Percentiles rank a stretch among this genome's conserved stretches.
Evolutionary conservation across 768 basidiomycete species (phyloP).

Genomic region (Agaricus sinodeliciosus): DNA sequence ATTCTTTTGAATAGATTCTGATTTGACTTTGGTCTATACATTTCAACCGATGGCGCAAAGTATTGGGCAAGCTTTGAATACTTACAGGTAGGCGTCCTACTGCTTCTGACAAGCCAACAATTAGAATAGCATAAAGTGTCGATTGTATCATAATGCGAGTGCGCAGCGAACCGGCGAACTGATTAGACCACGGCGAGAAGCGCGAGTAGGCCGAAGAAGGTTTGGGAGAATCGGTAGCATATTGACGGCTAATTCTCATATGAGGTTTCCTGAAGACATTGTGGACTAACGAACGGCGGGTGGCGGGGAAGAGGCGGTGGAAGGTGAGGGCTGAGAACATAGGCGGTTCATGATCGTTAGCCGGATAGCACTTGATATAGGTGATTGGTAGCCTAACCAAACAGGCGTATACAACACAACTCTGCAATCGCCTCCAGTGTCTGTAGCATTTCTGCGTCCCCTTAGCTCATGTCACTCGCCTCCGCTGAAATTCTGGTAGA

Average conservation of each 20-base stretch:
- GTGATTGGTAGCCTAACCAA: neutral
- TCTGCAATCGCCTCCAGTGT: neutral
- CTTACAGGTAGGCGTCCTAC: constrained; percentile 18
- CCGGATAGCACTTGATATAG: neutral
- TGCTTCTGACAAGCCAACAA: constrained; percentile 24
- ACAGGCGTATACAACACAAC: constrained; percentile 1
- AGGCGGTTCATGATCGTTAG: neutral
- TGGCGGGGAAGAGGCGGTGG: neutral
- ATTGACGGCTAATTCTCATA: neutral
- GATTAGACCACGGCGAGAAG: constrained; percentile 36
- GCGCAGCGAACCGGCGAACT: constrained; percentile 26
- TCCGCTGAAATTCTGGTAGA: constrained; percentile 31
- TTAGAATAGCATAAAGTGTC: constrained; percentile 26
- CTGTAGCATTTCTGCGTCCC: neutral
- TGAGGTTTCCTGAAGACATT: neutral
- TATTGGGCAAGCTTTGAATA: neutral
- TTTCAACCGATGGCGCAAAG: neutral
- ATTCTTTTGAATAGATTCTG: neutral
- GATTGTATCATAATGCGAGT: constrained; percentile 29
- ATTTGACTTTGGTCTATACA: neutral
- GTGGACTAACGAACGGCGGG: neutral
- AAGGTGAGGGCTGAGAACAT: constrained; percentile 13
- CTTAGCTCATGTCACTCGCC: constrained; percentile 9
- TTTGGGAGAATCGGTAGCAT: constrained; percentile 2
- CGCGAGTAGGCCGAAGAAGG: constrained; percentile 11